Conservation (phyloP, 163 green algal genomes). For the Chloromonas sp. region DNA sequence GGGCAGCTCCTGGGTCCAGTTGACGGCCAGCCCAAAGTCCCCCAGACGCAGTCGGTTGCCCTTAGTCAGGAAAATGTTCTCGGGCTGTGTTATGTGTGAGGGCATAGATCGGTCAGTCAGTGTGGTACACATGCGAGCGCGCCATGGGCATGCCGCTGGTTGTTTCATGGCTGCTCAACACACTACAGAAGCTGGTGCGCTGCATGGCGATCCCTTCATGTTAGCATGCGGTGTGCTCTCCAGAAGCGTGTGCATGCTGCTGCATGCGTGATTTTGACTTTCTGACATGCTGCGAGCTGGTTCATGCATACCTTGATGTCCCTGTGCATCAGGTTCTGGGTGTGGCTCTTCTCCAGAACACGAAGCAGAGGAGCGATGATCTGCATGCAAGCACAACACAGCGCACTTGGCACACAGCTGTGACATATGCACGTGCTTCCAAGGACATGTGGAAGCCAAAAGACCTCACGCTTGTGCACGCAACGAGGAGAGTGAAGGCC, state of each 20-base stretch:
- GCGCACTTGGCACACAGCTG: background rate
- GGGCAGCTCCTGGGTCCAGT: constrained; percentile 46
- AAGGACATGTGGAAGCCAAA: background rate
- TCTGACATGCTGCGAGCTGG: too few relatives aligned
- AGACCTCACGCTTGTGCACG: too few relatives aligned
- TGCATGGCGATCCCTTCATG: too few relatives aligned
- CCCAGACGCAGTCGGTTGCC: constrained; percentile 51
- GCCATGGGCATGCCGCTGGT: background rate
- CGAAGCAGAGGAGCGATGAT: constrained; percentile 63
- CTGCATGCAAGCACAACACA: constrained; percentile 23
- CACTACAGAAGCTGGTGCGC: too few relatives aligned
- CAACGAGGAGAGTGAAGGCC: too few relatives aligned
- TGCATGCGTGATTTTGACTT: background rate
- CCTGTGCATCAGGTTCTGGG: constrained; percentile 46
- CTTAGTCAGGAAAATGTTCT: constrained; percentile 76
- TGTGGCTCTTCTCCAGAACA: constrained; percentile 61
- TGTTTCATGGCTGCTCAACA: too few relatives aligned
- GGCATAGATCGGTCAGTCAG: too few relatives aligned
- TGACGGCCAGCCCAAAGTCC: constrained; percentile 65
- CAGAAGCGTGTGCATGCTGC: background rate
- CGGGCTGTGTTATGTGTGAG: constrained; percentile 32
- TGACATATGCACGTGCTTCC: background rate
- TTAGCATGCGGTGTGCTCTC: too few relatives aligned
- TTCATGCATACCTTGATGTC: constrained; percentile 27
- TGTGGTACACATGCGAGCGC: background rate